Conservation (phyloP, 1,284 basidiomycete species). For the Ceratobasidium sp. region DNA sequence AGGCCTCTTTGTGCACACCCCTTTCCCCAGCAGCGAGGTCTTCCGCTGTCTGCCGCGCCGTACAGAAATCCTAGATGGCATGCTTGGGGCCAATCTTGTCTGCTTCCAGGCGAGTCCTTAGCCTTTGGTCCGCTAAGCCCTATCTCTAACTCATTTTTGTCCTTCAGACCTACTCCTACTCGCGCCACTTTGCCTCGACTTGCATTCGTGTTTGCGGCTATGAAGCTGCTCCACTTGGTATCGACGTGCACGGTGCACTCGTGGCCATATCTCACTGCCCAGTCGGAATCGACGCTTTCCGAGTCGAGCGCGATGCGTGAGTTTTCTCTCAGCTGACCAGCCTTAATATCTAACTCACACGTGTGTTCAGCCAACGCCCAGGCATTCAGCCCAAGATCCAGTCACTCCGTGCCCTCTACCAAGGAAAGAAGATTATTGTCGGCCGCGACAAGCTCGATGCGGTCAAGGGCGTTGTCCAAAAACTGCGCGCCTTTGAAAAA, state of each 20-base stretch:
- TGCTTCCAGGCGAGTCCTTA: constrained; percentile 78
- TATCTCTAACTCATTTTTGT: not conserved
- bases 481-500: constrained; percentile 96
- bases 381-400: constrained; percentile 91
- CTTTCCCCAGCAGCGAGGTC: constrained; percentile 96
- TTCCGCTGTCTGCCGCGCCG: constrained; percentile 92
- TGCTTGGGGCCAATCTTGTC: constrained; percentile 97
- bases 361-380: constrained; percentile 65
- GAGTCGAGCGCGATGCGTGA: constrained; percentile 84
- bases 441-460: constrained; percentile 99
- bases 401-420: constrained; percentile 85
- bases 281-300: constrained; percentile 95
- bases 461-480: constrained; percentile 97
- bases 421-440: constrained; percentile 98
- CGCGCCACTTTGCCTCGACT: constrained; percentile 92
- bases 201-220: constrained; percentile 97
- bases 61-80: constrained; percentile 94
- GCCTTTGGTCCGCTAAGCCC: not conserved
- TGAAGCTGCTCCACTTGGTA: constrained; percentile 85
- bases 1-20: constrained; percentile 96
- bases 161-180: constrained; percentile 91
- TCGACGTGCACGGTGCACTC: constrained; percentile 90
- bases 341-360: constrained; percentile 5
- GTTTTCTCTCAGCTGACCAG: constrained; percentile 50
- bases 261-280: constrained; percentile 91